These are phyloP conservation scores for Chlorella sorokiniana DNA, from an alignment of 139 green algal genomes.

Conservation along the genomic window DNA sequence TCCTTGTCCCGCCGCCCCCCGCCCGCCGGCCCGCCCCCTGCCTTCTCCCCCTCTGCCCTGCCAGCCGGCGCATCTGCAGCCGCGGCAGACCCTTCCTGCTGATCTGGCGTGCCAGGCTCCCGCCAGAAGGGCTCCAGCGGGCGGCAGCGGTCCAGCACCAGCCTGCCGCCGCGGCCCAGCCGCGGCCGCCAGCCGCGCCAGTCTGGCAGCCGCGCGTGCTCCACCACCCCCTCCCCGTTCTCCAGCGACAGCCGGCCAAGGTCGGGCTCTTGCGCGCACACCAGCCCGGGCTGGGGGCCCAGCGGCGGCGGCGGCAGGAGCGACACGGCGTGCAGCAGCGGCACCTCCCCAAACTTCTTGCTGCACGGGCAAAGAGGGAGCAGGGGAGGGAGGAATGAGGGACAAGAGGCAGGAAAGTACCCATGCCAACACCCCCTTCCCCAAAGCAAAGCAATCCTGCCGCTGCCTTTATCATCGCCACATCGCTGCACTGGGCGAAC, in stretches of 20 bases:
- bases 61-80: neutral
- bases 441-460: neutral
- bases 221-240: neutral
- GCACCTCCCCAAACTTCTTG: slow-evolving; percentile 34
- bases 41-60: neutral
- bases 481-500: no score
- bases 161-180: slow-evolving; percentile 58
- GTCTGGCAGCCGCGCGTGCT: neutral
- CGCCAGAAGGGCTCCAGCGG: slow-evolving; percentile 29
- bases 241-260: slow-evolving; percentile 13
- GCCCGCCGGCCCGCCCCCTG: neutral
- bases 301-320: slow-evolving; percentile 43
- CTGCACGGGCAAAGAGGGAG: slow-evolving; percentile 6
- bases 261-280: slow-evolving; percentile 42
- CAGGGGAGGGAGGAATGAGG: neutral
- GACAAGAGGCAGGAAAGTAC: neutral
- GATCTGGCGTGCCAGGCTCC: slow-evolving; percentile 7
- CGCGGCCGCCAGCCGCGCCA: slow-evolving; percentile 33
- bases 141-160: slow-evolving; percentile 56
- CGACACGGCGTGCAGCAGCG: slow-evolving; percentile 46
- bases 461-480: no score
- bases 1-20: neutral
- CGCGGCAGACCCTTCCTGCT: neutral
- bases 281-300: slow-evolving; percentile 33
- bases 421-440: slow-evolving; percentile 1